These are phyloP conservation scores for Dovyalis caffra DNA, from an alignment of 345 rosid genomes.

Conservation along the genomic window DNA sequence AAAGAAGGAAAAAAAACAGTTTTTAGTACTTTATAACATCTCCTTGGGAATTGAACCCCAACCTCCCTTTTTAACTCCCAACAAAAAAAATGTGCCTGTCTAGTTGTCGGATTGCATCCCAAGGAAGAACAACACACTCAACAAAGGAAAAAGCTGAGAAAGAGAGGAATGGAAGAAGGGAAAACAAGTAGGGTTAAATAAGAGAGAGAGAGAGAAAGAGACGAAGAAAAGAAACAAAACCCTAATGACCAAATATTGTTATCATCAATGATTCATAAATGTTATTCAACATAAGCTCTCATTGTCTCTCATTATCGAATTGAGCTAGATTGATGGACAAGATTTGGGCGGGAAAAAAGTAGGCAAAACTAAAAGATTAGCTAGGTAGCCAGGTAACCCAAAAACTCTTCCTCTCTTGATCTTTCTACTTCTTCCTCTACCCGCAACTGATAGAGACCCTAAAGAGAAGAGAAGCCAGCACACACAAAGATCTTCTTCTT, in stretches of 20 bases:
- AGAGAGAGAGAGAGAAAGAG: conserved; percentile 4
- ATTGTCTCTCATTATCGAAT: conserved; percentile 39
- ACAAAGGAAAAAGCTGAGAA: conserved; percentile 11
- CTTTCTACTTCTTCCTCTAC: conserved; percentile 35
- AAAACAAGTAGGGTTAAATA: conserved; percentile 39
- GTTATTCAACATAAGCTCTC: conserved; percentile 33
- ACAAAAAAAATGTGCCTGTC: conserved; percentile 7
- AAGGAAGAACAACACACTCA: conserved; percentile 8
- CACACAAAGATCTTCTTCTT: conserved; percentile 3
- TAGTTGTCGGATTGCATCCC: conserved; percentile 50
- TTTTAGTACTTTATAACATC: too few relatives aligned
- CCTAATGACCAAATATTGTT: conserved; percentile 37
- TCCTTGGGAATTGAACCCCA: conserved; percentile 42
- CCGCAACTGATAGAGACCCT: conserved; percentile 55
- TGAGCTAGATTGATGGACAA: conserved; percentile 59
- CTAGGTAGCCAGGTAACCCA: not conserved
- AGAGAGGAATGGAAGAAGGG: conserved; percentile 35
- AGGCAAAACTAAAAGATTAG: conserved; percentile 20
- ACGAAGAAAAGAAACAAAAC: conserved; percentile 15
- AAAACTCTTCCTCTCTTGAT: not conserved
- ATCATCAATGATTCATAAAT: conserved; percentile 11
- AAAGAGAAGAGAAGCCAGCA: not conserved
- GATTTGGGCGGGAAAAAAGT: conserved; percentile 39
- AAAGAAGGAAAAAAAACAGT: not conserved
- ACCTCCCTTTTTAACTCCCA: conserved; percentile 4